phyloP scores from a whole-genome alignment of 805 yeast genomes.

The Barnettozyma wickerhamii region DNA sequence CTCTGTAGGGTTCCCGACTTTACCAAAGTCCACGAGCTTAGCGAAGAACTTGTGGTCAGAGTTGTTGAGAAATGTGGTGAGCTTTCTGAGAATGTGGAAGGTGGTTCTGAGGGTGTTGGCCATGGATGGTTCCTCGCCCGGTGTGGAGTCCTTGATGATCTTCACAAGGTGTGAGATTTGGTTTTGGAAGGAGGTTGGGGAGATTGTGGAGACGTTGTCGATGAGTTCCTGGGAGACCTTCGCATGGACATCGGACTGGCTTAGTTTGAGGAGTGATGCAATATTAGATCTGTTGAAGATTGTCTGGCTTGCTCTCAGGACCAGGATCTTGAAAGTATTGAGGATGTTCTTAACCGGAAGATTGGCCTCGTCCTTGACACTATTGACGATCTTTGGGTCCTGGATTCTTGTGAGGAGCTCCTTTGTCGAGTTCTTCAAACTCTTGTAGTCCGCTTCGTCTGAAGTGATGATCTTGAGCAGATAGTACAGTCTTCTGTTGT shows the following conservation, averaged over 20 bases:
- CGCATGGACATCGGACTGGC: constrained; percentile 26
- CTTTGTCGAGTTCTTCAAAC: constrained; percentile 55
- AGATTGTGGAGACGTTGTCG: constrained; percentile 50
- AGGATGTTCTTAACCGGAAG: constrained; percentile 47
- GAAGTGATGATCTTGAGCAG: constrained; percentile 51
- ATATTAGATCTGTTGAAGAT: constrained; percentile 65
- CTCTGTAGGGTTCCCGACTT: constrained; percentile 51
- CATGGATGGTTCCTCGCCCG: constrained; percentile 18
- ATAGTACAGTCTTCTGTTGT: constrained; percentile 56
- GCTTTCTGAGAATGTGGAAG: constrained; percentile 50
- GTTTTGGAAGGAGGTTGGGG: constrained; percentile 61
- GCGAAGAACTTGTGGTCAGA: constrained; percentile 38
- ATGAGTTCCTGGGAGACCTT: constrained; percentile 48
- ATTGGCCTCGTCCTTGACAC: constrained; percentile 27
- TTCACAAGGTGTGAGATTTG: constrained; percentile 50
- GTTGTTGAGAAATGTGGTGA: constrained; percentile 44
- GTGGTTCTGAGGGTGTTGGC: constrained; percentile 49
- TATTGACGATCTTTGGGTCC: constrained; percentile 45
- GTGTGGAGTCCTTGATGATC: constrained; percentile 28
- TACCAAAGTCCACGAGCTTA: constrained; percentile 41
- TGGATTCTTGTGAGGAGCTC: constrained; percentile 55
- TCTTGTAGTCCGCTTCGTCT: constrained; percentile 53
- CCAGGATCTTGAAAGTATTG: constrained; percentile 48
- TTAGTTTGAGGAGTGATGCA: constrained; percentile 43
- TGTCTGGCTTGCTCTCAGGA: constrained; percentile 58